phyloP scores from a whole-genome alignment of 306 rosid genomes.

The Sicyos baderoa region DNA sequence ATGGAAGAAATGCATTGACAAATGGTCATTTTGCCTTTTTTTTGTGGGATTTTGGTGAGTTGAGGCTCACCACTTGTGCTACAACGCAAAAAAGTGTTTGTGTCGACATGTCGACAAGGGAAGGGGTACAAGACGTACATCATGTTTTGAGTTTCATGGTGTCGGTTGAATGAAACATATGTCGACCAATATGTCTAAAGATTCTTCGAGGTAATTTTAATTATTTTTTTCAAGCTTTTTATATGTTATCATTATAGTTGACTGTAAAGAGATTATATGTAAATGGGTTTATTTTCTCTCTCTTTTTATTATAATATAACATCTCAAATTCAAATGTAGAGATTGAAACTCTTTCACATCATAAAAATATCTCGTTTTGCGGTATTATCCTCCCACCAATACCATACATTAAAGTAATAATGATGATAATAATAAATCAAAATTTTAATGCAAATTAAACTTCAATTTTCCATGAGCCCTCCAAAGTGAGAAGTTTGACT shows the following conservation, averaged over 20 bases:
- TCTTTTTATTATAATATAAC: no score
- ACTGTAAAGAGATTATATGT: no score
- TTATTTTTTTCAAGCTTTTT: no score
- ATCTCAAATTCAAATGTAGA: no score
- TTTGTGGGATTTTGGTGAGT: neutral
- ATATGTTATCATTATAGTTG: neutral
- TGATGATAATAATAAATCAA: no score
- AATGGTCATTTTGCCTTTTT: neutral
- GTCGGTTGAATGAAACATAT: neutral
- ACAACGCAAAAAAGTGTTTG: neutral
- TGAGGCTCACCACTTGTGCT: neutral
- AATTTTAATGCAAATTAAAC: neutral
- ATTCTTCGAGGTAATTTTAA: neutral
- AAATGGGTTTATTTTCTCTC: no score
- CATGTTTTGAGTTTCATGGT: neutral
- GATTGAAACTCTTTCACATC: no score
- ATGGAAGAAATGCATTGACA: neutral
- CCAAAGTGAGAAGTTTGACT: neutral
- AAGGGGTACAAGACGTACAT: neutral
- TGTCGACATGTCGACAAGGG: neutral
- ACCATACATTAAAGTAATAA: neutral
- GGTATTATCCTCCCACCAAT: neutral
- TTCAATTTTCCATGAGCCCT: neutral
- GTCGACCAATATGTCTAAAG: neutral
- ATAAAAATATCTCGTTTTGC: neutral